Base-by-base conservation (phyloP, 805 yeast genomes). In the Ogataea degrootiae region DNA sequence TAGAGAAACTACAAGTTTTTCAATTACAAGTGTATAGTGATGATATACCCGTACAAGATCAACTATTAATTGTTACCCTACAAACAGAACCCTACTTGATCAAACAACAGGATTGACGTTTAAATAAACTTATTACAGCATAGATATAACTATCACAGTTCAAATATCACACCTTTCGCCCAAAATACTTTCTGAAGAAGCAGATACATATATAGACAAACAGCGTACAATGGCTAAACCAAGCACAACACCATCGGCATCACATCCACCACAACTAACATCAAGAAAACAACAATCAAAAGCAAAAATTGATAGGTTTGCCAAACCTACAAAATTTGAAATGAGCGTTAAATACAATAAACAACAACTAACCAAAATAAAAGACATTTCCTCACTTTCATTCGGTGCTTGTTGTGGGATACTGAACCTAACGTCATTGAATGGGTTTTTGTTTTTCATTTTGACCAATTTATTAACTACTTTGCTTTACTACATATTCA, bases 391-490 rank as follows among this genome's bases (percentile, higher is more conserved):
- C 3, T 71, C 81, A 6, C 64, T 81, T 23, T 65, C 73, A 2
- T 66, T 70, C 31, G 87, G 87, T 14, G 57, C 75, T 4, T 75
- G 75, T 17, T 79, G 81, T 15, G 87, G 86, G 5, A 72, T 80
- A 31, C 57, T 81, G 29, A 73, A 73, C 48, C 64, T 80, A 22
- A 77, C 79, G 49, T 73, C 83, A 4, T 49, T 70, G 19, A 39
- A 63, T 17, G 86, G 86, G 14, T 67, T 81, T 47, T 51, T 60
- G 2, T 71, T 75, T 55, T 79, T 76, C 51, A 16, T 72, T 1
- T 51, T 61, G 1, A 59, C 71, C 2, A 68, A 72, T 50, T 15
- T 72, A 7, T 15, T 66, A 3, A 61, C 74, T 26, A 62, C 69
- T 36, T 37, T 57, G 0, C 22, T 69, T 9, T 70, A 69, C 50